Percentiles rank a stretch among this genome's conserved stretches.
Conservation (phyloP, 106 monocot genomes). For the Posidonia australis region DNA sequence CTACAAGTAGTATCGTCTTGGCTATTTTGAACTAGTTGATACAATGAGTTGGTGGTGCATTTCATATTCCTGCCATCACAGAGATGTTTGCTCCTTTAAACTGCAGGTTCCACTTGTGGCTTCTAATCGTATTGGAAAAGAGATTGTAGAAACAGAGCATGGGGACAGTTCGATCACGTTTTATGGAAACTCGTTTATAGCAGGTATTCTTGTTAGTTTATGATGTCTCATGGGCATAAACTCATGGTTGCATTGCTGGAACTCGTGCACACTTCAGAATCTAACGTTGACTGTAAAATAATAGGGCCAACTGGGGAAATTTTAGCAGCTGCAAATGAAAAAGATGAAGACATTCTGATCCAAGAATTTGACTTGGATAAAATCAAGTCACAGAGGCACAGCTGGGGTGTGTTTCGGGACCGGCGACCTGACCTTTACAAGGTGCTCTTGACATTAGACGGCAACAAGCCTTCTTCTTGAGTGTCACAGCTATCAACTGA, state of each 20-base stretch:
- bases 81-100: background rate
- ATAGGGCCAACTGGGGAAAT: slow-evolving; percentile 89
- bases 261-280: background rate
- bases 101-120: slow-evolving; percentile 89
- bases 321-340: slow-evolving; percentile 61
- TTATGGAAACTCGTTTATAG: slow-evolving; percentile 91
- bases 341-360: slow-evolving; percentile 65
- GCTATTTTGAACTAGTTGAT: background rate
- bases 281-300: background rate
- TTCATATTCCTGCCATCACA: background rate
- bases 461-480: slow-evolving; percentile 3
- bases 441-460: slow-evolving; percentile 66
- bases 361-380: slow-evolving; percentile 77
- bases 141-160: slow-evolving; percentile 80
- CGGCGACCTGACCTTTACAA: slow-evolving; percentile 78
- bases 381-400: slow-evolving; percentile 60
- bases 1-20: background rate
- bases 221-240: too few relatives aligned
- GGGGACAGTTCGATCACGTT: slow-evolving; percentile 72
- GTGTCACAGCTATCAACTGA: background rate
- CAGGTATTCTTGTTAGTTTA: slow-evolving; percentile 18
- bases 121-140: slow-evolving; percentile 83
- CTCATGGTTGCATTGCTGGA: too few relatives aligned
- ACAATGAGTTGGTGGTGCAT: background rate
- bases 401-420: slow-evolving; percentile 89